These are phyloP conservation scores for Domatiomyces globalis DNA, from an alignment of 2,329 filamentous ascomycete species.

Conservation along the genomic window DNA sequence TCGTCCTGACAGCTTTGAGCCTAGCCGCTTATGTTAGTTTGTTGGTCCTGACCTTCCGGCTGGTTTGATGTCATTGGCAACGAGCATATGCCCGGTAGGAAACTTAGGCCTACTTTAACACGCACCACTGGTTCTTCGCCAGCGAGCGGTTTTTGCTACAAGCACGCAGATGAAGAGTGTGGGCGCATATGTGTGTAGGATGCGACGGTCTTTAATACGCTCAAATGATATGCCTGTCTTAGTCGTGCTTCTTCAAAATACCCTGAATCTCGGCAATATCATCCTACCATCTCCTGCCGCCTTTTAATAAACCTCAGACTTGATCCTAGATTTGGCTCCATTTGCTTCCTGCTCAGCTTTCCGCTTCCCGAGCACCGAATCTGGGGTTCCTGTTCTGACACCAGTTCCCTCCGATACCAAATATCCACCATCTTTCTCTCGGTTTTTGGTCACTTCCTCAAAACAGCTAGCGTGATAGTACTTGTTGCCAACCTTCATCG, in stretches of 20 bases:
- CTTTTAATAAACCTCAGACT: constrained; percentile 19
- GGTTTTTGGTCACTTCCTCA: constrained; percentile 60
- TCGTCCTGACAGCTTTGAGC: constrained; percentile 47
- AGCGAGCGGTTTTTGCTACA: no score
- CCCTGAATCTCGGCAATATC: background rate
- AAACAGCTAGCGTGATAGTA: constrained; percentile 88
- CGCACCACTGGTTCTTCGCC: no score
- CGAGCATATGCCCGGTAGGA: no score
- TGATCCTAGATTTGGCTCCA: constrained; percentile 17
- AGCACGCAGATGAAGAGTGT: background rate
- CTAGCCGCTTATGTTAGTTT: constrained; percentile 48
- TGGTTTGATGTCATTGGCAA: constrained; percentile 7
- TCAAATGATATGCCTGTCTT: background rate
- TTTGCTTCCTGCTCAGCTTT: constrained; percentile 45
- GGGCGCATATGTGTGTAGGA: background rate
- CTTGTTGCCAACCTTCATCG: constrained; percentile 59
- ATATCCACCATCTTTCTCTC: constrained; percentile 23
- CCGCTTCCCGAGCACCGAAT: constrained; percentile 56
- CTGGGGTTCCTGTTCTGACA: constrained; percentile 39
- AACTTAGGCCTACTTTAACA: no score
- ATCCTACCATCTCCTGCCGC: background rate
- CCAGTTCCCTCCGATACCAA: constrained; percentile 24
- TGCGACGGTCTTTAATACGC: background rate
- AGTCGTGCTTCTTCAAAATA: background rate
- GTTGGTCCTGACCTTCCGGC: constrained; percentile 43